Evolutionary conservation across 2,329 filamentous ascomycete genomes (phyloP).

Genomic region (Lasiodiplodia sp.): DNA sequence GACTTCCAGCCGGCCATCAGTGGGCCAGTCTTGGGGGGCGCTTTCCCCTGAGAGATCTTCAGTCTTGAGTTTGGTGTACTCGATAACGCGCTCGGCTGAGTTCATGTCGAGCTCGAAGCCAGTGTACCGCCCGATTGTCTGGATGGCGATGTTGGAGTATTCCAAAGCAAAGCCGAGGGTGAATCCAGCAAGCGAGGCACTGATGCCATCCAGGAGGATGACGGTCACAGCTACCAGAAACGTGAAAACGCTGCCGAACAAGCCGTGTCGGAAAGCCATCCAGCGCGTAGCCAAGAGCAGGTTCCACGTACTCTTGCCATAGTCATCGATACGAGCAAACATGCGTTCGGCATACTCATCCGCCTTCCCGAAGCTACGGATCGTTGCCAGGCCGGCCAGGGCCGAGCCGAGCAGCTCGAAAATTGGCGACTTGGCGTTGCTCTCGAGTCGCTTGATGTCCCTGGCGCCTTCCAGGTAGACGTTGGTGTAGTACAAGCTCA

Average conservation of each 20-base stretch:
- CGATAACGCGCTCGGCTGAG: constrained; percentile 18
- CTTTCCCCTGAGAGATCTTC: neutral
- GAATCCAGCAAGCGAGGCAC: neutral
- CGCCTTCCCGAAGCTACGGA: constrained; percentile 17
- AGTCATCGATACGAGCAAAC: constrained; percentile 14
- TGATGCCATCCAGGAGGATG: neutral
- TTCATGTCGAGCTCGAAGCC: constrained; percentile 27
- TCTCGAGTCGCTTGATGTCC: constrained; percentile 24
- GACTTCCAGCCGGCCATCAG: constrained; percentile 53
- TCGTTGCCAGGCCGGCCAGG: constrained; percentile 18
- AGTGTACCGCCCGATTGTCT: constrained; percentile 1
- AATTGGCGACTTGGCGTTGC: neutral
- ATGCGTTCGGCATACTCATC: constrained; percentile 5
- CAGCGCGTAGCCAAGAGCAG: neutral
- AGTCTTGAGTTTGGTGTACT: constrained; percentile 9
- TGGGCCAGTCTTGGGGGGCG: constrained; percentile 48
- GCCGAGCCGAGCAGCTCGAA: constrained; percentile 5
- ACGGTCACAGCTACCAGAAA: neutral
- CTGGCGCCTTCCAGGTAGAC: constrained; percentile 19
- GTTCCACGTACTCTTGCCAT: constrained; percentile 2
- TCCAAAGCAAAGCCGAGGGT: neutral
- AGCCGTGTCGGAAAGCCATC: constrained; percentile 1
- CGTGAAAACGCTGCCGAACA: neutral
- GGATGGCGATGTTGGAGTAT: constrained; percentile 5
- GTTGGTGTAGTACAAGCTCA: constrained; percentile 14